Percentiles rank a stretch among this genome's conserved stretches.
Evolutionary conservation across 352 stramenopile genomes (phyloP).

Genomic region (Phytopythium oedochilum): DNA sequence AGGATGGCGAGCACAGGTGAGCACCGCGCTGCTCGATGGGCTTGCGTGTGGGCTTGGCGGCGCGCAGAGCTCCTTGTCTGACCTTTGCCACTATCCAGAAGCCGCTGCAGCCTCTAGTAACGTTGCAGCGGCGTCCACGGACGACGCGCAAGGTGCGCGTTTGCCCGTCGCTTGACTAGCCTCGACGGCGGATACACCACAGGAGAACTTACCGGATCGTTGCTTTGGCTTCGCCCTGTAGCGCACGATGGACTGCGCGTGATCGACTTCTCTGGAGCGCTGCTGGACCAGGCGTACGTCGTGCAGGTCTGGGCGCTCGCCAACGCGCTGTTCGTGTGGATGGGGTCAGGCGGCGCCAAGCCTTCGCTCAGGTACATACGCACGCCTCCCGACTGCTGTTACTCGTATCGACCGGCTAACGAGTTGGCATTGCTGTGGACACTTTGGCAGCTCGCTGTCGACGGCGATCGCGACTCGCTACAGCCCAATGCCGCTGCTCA

Average conservation of each 20-base stretch:
- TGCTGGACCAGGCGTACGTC: conserved; percentile 67
- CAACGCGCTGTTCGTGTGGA: conserved; percentile 76
- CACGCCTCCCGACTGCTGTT: neutral
- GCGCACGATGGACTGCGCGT: conserved; percentile 19
- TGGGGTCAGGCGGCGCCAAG: conserved; percentile 46
- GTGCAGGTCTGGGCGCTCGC: conserved; percentile 70
- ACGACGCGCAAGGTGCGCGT: neutral
- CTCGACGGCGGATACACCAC: no score
- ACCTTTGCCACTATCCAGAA: neutral
- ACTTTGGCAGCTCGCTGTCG: conserved; percentile 52
- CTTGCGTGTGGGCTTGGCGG: neutral
- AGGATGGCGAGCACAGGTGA: neutral
- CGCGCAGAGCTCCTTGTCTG: neutral
- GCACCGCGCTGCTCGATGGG: neutral
- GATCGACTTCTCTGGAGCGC: conserved; percentile 45
- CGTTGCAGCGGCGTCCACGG: neutral
- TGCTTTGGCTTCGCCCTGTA: neutral
- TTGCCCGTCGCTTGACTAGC: no score
- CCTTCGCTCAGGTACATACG: conserved; percentile 25
- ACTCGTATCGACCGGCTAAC: neutral
- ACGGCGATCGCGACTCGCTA: conserved; percentile 75
- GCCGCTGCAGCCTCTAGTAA: no score
- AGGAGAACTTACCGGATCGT: neutral
- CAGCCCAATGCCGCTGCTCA: conserved; percentile 76
- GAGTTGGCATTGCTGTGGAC: neutral